Evolutionary conservation across 202 grass and related monocot species (phyloP), one percentile per base, ranked within the genome.

Genomic region (Musa balbisiana): DNA sequence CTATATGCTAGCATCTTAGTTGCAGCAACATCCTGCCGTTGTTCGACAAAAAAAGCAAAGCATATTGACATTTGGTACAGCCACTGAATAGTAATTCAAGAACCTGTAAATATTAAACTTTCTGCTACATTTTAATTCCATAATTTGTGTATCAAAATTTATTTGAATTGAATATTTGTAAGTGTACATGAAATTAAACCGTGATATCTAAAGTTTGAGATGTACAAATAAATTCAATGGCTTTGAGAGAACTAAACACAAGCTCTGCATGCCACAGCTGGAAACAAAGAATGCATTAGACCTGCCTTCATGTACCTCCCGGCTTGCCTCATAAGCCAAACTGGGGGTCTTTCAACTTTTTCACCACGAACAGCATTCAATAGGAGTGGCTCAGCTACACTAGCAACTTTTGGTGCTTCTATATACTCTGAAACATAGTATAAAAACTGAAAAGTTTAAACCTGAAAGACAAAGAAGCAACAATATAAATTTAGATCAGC

Each of bases 231-330:
- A 43, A 60, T 11, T 50, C 11, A 69, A 77, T 14, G 2, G 6
- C 15, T 51, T 10, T 20, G 25, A 52, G 20, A 73, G 15, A 26
- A 80, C 9, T 11, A 53, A 20, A 80, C n/a, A 76, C 71, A 43
- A 76, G 20, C 49, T 78, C 10, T 11, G 3, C 59, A 52, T 23
- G 14, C 1, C 78, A 80, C 49, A 78, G 27, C 15, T 67, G 53
- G 76, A 24, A 71, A 23, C 23, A 16, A 78, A 74, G 67, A 23
- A 59, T 62, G 11, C 9, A 81, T 72, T 85, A 78, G 80, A 92
- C 91, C 80, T 92, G 87, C 95, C 95, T 98, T 98, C 95, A 98
- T 98, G 78, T 94, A 98, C 85, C 95, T 90, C 85, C 95, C 91
- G 53, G 95, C 95, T 86, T 98, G 95, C 80, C 95, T 91, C 91